phyloP scores from a whole-genome alignment of 176 grass and related monocot genomes.

The Musa schizocarpa region DNA sequence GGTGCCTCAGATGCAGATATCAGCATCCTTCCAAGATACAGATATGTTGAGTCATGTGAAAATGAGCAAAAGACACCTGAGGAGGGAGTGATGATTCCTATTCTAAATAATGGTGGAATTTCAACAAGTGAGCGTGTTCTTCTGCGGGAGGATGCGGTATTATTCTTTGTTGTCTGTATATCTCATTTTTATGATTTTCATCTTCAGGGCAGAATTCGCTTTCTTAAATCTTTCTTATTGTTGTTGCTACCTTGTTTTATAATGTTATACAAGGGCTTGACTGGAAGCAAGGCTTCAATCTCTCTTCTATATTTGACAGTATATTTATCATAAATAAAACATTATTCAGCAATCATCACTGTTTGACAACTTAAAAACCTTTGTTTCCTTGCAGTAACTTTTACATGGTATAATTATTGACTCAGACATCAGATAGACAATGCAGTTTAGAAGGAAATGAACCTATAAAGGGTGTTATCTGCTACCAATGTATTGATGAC shows the following conservation, averaged over 20 bases:
- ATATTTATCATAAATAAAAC: neutral
- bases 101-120: conserved; percentile 25
- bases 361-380: no score
- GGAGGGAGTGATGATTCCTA: conserved; percentile 22
- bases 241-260: neutral
- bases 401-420: no score
- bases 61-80: conserved; percentile 4
- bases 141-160: conserved; percentile 74
- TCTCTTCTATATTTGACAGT: neutral
- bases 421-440: no score
- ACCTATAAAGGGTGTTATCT: no score
- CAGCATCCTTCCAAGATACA: conserved; percentile 60
- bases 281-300: neutral
- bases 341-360: no score
- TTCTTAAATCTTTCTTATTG: neutral
- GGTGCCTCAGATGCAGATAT: conserved; percentile 93
- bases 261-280: neutral
- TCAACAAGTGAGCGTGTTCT: conserved; percentile 47
- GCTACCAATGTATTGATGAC: no score
- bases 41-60: conserved; percentile 28
- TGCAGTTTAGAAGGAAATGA: no score
- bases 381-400: no score
- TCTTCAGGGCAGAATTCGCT: neutral
- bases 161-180: neutral
- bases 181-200: neutral